Evolutionary conservation across 2,329 filamentous ascomycete genomes (phyloP), one percentile per base, ranked within the genome.

Genomic region (Diaporthe sp.): DNA sequence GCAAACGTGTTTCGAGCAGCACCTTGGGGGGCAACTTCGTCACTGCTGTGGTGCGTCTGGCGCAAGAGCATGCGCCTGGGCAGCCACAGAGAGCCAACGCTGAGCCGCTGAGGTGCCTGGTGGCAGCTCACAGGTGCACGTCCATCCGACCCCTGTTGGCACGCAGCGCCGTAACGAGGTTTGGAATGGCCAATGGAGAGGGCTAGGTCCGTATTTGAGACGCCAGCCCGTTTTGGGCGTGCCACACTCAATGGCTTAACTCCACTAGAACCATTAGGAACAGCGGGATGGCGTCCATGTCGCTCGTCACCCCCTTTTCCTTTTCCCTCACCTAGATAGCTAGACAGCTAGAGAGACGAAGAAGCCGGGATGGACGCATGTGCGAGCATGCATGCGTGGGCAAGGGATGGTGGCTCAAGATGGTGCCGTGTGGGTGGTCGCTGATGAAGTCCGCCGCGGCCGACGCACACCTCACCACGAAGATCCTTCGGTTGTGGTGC

Each of bases 151-250:
- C 47, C 64, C 64, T 68, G 64, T 40, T 52, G 47, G 30, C 30
- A 35, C 35, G 47, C 64, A 68, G 64, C 64, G 40, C 33, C 61
- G 28, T 35, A 35, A 30, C 8, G 42, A 54, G 54, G 33, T 40
- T 40, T 38, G 47, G 64, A 54, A 54, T 54, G 64, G 64, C 64
- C 64, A 68, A 68, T 68, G 47, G 33, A 68, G 64, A 68, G 64
- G 30, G 30, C 64, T 52, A 68, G 64, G 64, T 68, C 47, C 64
- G 47, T 68, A 28, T 68, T 68, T 54, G 64, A 68, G 64, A 68
- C 64, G 64, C 64, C 64, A 68, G 64, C 64, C 64, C 64, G 64
- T 68, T 68, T 68, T 68, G 64, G 33, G 64, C 47, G 64, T 67
- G 64, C 64, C 64, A 68, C 64, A 68, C 64, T 54, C 64, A 68